Evolutionary conservation across 345 rosid species (phyloP).

Genomic region (Citrus reticulata): DNA sequence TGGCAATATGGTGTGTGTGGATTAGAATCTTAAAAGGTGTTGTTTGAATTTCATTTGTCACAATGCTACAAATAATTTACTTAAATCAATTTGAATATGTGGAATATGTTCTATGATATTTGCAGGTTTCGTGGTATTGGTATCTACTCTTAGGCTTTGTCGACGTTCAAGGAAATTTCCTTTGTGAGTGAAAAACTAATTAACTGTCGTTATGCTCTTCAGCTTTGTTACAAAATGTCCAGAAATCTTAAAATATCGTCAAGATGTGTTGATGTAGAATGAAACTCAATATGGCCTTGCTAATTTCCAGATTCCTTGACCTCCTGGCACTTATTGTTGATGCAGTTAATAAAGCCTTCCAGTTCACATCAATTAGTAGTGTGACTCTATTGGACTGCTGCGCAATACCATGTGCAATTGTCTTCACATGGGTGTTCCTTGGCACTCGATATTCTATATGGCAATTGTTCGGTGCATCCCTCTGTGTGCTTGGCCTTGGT

Average conservation of each 20-base stretch:
- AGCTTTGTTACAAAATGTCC: too few species aligned
- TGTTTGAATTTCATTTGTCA: too few species aligned
- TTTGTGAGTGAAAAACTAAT: conserved; percentile 34
- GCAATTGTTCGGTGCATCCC: conserved; percentile 52
- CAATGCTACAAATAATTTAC: background rate
- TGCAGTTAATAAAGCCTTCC: conserved; percentile 61
- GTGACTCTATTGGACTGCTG: conserved; percentile 58
- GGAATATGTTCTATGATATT: background rate
- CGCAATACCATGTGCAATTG: conserved; percentile 49
- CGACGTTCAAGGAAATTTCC: conserved; percentile 63
- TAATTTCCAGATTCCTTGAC: background rate
- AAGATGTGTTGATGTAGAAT: too few species aligned
- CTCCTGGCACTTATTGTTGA: background rate
- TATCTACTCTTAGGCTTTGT: conserved; percentile 54
- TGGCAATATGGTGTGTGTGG: too few species aligned
- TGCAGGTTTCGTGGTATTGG: conserved; percentile 59
- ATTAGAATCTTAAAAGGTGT: too few species aligned
- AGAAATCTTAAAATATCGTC: too few species aligned
- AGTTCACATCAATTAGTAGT: conserved; percentile 58
- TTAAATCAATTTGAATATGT: background rate
- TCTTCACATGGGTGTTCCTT: conserved; percentile 49
- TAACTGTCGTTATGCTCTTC: background rate
- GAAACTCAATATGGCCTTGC: too few species aligned
- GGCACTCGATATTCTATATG: conserved; percentile 48
- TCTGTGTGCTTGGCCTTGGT: conserved; percentile 56